A percentile compares a stretch with the other conserved stretches of the same genome.
Evolutionary conservation across 2,329 filamentous ascomycete species (phyloP).

Genomic region (Sclerotinia subarctica): DNA sequence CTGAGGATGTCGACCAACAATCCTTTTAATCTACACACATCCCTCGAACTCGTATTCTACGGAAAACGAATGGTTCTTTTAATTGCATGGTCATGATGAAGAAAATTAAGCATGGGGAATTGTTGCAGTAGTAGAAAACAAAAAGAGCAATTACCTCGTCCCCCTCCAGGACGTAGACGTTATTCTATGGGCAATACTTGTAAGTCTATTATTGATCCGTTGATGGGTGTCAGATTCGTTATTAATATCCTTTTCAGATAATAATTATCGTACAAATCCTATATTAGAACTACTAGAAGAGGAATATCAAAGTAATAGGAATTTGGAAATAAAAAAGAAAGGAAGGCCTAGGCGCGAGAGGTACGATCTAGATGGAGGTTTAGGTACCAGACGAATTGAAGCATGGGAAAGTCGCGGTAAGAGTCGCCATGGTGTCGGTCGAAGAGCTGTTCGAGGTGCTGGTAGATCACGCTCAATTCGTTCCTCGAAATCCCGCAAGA

Average conservation of each 20-base stretch:
- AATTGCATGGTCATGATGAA: slow-evolving; percentile 6
- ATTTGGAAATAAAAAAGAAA: neutral
- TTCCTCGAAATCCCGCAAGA: neutral
- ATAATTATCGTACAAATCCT: neutral
- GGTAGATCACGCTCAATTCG: neutral
- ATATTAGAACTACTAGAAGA: slow-evolving; percentile 6
- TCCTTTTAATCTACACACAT: slow-evolving; percentile 11
- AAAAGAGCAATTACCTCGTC: slow-evolving; percentile 2
- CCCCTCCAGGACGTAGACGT: neutral
- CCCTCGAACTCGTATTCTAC: neutral
- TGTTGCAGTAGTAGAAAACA: slow-evolving; percentile 17
- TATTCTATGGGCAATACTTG: neutral
- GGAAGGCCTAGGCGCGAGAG: neutral
- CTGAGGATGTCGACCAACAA: slow-evolving; percentile 1
- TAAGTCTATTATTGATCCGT: neutral
- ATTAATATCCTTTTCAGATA: neutral
- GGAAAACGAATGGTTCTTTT: neutral
- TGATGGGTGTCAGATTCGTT: neutral
- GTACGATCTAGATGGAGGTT: neutral
- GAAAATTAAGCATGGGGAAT: slow-evolving; percentile 18
- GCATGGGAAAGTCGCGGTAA: neutral
- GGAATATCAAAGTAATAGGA: slow-evolving; percentile 6
- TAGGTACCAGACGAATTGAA: neutral
- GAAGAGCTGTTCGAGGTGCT: neutral
- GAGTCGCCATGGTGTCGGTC: neutral